phyloP scores from a whole-genome alignment of 371 early-diverging fungal genomes.

The Mucor plumbeus region DNA sequence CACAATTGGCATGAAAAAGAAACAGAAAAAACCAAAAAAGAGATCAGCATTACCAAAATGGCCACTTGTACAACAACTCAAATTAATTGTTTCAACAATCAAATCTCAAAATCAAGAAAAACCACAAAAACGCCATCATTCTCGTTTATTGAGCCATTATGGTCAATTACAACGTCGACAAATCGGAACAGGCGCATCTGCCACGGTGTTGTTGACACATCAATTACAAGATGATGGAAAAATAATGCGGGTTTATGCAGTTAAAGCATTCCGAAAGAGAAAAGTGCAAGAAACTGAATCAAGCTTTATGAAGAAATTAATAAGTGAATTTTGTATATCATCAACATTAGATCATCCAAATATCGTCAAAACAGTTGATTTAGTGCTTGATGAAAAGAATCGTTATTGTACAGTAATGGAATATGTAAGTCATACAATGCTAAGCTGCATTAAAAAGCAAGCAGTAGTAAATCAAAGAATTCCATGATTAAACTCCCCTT shows the following conservation, averaged over 20 bases:
- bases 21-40: neutral
- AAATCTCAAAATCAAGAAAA: neutral
- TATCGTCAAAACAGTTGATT: conserved; percentile 73
- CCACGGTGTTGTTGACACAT: conserved; percentile 27
- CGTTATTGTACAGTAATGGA: conserved; percentile 72
- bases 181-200: conserved; percentile 36
- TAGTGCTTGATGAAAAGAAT: conserved; percentile 59
- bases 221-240: conserved; percentile 18
- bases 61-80: conserved; percentile 9
- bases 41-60: neutral
- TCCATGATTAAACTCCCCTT: conserved; percentile 2
- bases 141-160: conserved; percentile 19
- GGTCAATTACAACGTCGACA: conserved; percentile 21
- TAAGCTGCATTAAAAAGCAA: neutral
- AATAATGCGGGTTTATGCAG: conserved; percentile 27
- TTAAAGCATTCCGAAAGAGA: conserved; percentile 67
- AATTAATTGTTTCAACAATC: neutral
- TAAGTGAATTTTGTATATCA: conserved; percentile 76
- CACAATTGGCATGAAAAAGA: neutral
- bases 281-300: conserved; percentile 56
- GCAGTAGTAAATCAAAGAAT: conserved; percentile 8
- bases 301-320: conserved; percentile 68
- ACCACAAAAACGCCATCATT: conserved; percentile 6
- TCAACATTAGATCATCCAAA: conserved; percentile 67
- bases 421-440: conserved; percentile 47